Base-by-base conservation (phyloP, 495 filamentous ascomycete species). In the Neurospora hispaniola region DNA sequence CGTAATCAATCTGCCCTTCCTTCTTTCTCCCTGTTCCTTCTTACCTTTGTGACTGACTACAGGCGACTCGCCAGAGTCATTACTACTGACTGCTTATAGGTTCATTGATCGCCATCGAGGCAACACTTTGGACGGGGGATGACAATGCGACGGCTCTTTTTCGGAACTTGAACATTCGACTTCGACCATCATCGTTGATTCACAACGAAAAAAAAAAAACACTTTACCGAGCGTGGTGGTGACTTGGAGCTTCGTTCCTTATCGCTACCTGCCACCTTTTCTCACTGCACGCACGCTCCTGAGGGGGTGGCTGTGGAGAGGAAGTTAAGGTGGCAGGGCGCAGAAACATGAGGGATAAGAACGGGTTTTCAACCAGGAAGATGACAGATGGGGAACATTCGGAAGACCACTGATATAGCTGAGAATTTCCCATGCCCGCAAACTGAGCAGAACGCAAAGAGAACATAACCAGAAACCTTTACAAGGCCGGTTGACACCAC, bases 11-110 rank as follows among this genome's bases (percentile, higher is more conserved):
- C 35, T 31, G 12, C 27, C 18, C 74, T 68, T 73, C 43, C 16
- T 41, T 41, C 27, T 72, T 74, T 71, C 72, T 74, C 40, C 40
- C 40, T 69, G 48, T 69, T 73, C 39, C 48, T 43, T 40, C 16
- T 69, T n/a, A 20, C 10, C 39, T 66, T 69, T 16, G 74, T 75
- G 74, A 75, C 74, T 75, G 41, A 72, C 73, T 35, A 35, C 54
- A 66, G 35, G 35, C 39, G 44, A 42, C 40, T 16, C n/a, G 23
- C 23, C 18, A 14, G 14, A 35, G 71, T 3, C 16, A 16, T 18
- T 43, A 73, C 59, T 70, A 8, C 71, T 73, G 71, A 73, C 66
- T 43, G 43, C 46, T 70, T 42, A 70, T 23, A 73, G 71, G 11
- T 11, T 62, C 14, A 8, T 35, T 27, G 54, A 62, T 9, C 7